Base-by-base conservation (phyloP, 2,329 filamentous ascomycete genomes). In the Colletotrichum endophyticum region DNA sequence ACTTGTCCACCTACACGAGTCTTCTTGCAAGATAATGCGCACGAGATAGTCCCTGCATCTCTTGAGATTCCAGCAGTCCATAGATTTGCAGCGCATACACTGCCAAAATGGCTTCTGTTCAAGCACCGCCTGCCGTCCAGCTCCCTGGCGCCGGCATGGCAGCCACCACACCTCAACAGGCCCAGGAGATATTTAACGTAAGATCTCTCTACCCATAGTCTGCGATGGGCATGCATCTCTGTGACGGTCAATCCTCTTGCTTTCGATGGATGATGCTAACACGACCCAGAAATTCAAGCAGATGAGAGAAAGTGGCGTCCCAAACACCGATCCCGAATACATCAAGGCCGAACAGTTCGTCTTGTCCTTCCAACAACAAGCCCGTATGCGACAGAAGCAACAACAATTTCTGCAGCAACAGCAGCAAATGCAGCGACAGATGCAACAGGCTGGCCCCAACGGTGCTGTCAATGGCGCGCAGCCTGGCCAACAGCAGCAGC, bases 221-320 rank as follows among this genome's bases (percentile, higher is more conserved):
- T 49, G 67, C 68, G 59, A 28, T 32, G 11, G 13, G 22, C 11
- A 6, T 34, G 22, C 49, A 32, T 53, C 62, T 72, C 67, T 64
- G 49, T 61, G 59, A 77, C 62, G 59, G 70, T 62, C 61, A 19
- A 28, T 62, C 13, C 6, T 22, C 7, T 16, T n/a, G 25, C 16
- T 25, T 22, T 32, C 3, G 25, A 68, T 57, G 56, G 25, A 56
- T 32, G 19, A 72, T 59, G 72, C 66, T 74, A 56, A 79, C 36
- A 66, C 56, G 64, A 27, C 63, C 27, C 81, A 98, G 96, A 96
- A 95, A 90, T 97, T 95, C 79, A 94, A 95, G 82, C 92, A 95
- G 84, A 96, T 99, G 94, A 97, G 96, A 86, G 91, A 95, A 72
- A 91, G 94, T 81, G 96, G 96, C 80, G 94, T 98, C 28, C 92